Percentiles rank a stretch among this genome's conserved stretches.
Conservation (phyloP, 805 yeast genomes). For the Cyberlindnera misumaiensis region DNA sequence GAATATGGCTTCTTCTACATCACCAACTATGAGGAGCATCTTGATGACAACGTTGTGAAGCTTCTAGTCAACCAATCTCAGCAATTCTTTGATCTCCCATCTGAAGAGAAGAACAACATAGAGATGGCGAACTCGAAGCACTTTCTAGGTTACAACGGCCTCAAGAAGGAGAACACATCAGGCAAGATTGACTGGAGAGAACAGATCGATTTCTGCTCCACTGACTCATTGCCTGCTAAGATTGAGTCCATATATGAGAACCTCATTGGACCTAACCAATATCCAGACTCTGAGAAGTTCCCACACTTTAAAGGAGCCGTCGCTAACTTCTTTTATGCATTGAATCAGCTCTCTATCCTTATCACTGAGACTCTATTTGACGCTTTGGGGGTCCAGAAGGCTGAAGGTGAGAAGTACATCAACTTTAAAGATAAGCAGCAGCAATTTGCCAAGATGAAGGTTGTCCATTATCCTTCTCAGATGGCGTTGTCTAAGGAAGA, state of each 20-base stretch:
- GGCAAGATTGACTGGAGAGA: conserved; percentile 40
- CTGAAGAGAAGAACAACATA: conserved; percentile 28
- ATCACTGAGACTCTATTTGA: conserved; percentile 46
- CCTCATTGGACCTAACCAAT: conserved; percentile 39
- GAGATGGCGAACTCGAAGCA: conserved; percentile 37
- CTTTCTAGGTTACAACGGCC: conserved; percentile 37
- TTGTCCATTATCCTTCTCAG: conserved; percentile 30
- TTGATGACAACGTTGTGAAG: conserved; percentile 27
- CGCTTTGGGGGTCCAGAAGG: conserved; percentile 40
- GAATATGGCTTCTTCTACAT: conserved; percentile 37
- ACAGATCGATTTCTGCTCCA: conserved; percentile 38
- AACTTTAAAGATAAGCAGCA: conserved; percentile 22
- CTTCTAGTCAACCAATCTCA: conserved; percentile 26
- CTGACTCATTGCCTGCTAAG: conserved; percentile 31
- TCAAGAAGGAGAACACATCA: conserved; percentile 38
- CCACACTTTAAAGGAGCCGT: conserved; percentile 30
- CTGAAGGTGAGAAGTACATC: conserved; percentile 33
- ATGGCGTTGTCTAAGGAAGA: conserved; percentile 34
- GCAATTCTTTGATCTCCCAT: conserved; percentile 28
- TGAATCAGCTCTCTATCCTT: conserved; percentile 36
- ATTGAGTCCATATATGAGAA: conserved; percentile 28
- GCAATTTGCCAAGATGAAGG: conserved; percentile 28
- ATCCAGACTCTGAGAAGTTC: conserved; percentile 29
- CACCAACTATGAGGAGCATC: conserved; percentile 35
- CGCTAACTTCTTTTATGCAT: conserved; percentile 32